Evolutionary conservation across 208 protist genomes (phyloP).

Genomic region (Angomonas ambiguus): DNA sequence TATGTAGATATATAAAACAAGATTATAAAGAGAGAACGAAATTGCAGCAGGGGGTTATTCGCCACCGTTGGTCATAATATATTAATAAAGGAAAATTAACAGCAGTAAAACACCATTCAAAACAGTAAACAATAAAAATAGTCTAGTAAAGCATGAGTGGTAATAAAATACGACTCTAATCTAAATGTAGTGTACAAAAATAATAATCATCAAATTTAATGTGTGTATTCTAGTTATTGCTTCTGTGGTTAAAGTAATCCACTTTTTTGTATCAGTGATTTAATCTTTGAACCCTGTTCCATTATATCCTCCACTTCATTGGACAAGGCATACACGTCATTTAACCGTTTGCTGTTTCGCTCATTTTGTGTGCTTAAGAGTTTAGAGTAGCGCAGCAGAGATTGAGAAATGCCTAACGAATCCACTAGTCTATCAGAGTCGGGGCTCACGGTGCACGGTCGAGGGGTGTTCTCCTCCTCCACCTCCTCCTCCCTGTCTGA

Average conservation of each 20-base stretch:
- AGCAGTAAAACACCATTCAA: neutral
- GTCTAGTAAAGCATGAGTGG: neutral
- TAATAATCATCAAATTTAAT: slow-evolving; percentile 7
- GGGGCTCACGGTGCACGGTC: slow-evolving; percentile 4
- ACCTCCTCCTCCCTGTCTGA: too few relatives aligned
- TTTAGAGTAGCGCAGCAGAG: slow-evolving; percentile 49
- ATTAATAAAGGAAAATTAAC: neutral
- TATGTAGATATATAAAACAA: too few relatives aligned
- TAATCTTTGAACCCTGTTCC: slow-evolving; percentile 17
- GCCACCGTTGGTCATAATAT: neutral
- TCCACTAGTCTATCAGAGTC: slow-evolving; percentile 19
- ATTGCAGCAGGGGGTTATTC: neutral
- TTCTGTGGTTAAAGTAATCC: neutral
- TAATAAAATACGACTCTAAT: neutral
- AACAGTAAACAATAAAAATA: slow-evolving; percentile 10
- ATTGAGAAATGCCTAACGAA: slow-evolving; percentile 44
- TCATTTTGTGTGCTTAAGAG: slow-evolving; percentile 31
- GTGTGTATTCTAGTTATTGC: neutral
- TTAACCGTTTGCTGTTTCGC: slow-evolving; percentile 30
- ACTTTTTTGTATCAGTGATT: neutral
- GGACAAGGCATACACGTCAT: slow-evolving; percentile 23
- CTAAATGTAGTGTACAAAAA: slow-evolving; percentile 11
- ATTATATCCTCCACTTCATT: slow-evolving; percentile 55
- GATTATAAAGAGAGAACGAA: neutral
- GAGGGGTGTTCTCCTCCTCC: too few relatives aligned